Evolutionary conservation across 2,329 filamentous ascomycete species (phyloP).

Genomic region (Chaetomium sp.): DNA sequence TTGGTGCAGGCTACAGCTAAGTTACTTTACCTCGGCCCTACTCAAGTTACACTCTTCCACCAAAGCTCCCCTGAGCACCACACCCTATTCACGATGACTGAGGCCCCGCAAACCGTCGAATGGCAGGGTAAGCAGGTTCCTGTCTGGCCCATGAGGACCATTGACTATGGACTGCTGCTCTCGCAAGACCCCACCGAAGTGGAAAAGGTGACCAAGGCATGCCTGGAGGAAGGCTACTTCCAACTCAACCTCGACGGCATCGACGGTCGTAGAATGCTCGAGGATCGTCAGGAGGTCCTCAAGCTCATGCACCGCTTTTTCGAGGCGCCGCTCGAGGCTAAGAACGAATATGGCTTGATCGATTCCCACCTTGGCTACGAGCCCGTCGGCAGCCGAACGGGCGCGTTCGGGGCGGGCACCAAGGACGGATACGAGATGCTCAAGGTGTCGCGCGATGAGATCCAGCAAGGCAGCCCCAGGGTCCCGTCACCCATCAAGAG

Average conservation of each 20-base stretch:
- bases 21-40: background rate
- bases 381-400: constrained; percentile 52
- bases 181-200: constrained; percentile 58
- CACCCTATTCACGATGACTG: constrained; percentile 43
- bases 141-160: constrained; percentile 55
- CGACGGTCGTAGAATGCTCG: constrained; percentile 55
- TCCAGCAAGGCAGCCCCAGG: constrained; percentile 50
- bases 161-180: constrained; percentile 55
- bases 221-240: constrained; percentile 57
- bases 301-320: constrained; percentile 61
- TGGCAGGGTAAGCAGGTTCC: constrained; percentile 54
- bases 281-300: constrained; percentile 55
- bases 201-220: constrained; percentile 53
- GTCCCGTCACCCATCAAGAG: constrained; percentile 53
- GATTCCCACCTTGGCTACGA: constrained; percentile 57
- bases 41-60: background rate
- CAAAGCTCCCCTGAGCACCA: background rate
- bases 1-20: background rate
- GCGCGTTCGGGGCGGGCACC: constrained; percentile 47
- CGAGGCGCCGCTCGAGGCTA: constrained; percentile 53
- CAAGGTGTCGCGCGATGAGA: constrained; percentile 54
- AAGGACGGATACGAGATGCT: constrained; percentile 58
- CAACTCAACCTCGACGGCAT: constrained; percentile 57
- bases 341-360: constrained; percentile 59
- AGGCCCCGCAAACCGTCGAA: constrained; percentile 48